phyloP scores from a whole-genome alignment of 2,329 filamentous ascomycete genomes.

The Neopestalotiopsis rosae region DNA sequence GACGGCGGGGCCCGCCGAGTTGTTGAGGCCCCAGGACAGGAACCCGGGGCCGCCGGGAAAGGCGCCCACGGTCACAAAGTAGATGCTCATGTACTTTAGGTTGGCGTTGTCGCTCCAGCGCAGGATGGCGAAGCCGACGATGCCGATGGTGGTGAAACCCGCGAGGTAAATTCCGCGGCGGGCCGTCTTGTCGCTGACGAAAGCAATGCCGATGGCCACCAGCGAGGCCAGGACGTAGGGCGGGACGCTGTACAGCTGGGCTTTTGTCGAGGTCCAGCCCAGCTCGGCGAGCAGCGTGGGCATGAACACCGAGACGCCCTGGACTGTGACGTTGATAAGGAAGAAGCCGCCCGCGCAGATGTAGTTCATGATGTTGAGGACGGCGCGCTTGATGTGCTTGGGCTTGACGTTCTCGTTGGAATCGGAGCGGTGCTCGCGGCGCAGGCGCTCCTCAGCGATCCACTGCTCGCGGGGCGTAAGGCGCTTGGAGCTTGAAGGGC shows the following conservation, averaged over 20 bases:
- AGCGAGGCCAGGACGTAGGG: conserved; percentile 48
- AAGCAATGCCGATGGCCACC: conserved; percentile 44
- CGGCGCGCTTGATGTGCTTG: conserved; percentile 54
- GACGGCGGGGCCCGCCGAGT: conserved; percentile 60
- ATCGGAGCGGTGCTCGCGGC: conserved; percentile 51
- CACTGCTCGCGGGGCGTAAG: conserved; percentile 57
- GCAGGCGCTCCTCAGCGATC: conserved; percentile 58
- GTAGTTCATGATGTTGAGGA: conserved; percentile 64
- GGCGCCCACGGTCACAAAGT: conserved; percentile 59
- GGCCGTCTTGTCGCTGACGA: conserved; percentile 47
- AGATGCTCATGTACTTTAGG: conserved; percentile 55
- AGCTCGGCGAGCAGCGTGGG: conserved; percentile 52
- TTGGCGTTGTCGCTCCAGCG: conserved; percentile 44
- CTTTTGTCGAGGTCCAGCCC: conserved; percentile 43
- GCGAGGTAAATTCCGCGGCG: conserved; percentile 48
- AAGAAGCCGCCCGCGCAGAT: conserved; percentile 64
- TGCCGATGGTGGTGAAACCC: conserved; percentile 45
- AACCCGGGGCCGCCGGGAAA: conserved; percentile 65
- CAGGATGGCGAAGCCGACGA: conserved; percentile 57
- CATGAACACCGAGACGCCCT: conserved; percentile 56
- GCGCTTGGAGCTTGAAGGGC: conserved; percentile 53
- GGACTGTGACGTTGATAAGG: conserved; percentile 65
- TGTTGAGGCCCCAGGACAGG: conserved; percentile 64
- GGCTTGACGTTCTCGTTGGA: conserved; percentile 52
- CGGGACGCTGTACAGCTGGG: conserved; percentile 51